A percentile compares a stretch with the other conserved stretches of the same genome.
Evolutionary conservation across 805 yeast genomes (phyloP).

Genomic region (Vanderwaltozyma tropicalis): DNA sequence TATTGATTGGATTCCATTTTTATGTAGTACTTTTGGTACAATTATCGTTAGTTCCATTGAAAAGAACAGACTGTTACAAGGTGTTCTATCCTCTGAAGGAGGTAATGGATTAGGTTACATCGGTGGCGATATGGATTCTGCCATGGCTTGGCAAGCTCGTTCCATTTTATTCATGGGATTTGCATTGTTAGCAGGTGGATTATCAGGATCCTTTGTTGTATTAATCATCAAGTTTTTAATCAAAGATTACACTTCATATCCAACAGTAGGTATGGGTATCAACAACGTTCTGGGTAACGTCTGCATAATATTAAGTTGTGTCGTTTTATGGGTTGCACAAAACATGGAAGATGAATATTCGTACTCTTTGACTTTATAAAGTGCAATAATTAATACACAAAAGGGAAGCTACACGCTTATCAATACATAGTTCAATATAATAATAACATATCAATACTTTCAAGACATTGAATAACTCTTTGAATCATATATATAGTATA

Average conservation of each 20-base stretch:
- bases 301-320: slow-evolving; percentile 79
- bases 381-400: neutral
- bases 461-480: no score
- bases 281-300: slow-evolving; percentile 75
- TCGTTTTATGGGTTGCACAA: slow-evolving; percentile 85
- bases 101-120: slow-evolving; percentile 17
- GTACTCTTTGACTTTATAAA: slow-evolving; percentile 69
- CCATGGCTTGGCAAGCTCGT: slow-evolving; percentile 88
- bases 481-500: no score
- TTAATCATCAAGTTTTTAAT: slow-evolving; percentile 74
- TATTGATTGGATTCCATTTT: slow-evolving; percentile 91
- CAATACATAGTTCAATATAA: no score
- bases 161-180: slow-evolving; percentile 86
- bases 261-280: slow-evolving; percentile 90
- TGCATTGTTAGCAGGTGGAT: slow-evolving; percentile 84
- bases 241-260: slow-evolving; percentile 63
- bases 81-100: slow-evolving; percentile 31
- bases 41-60: slow-evolving; percentile 48
- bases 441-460: no score
- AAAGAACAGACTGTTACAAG: slow-evolving; percentile 32
- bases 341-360: slow-evolving; percentile 94
- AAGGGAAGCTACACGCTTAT: no score
- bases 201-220: slow-evolving; percentile 86
- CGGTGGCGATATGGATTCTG: slow-evolving; percentile 31
- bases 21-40: slow-evolving; percentile 86